A percentile compares a stretch with the other conserved stretches of the same genome.
Evolutionary conservation across 2,329 filamentous ascomycete species (phyloP).

Genomic region (Paramyrothecium sp.): DNA sequence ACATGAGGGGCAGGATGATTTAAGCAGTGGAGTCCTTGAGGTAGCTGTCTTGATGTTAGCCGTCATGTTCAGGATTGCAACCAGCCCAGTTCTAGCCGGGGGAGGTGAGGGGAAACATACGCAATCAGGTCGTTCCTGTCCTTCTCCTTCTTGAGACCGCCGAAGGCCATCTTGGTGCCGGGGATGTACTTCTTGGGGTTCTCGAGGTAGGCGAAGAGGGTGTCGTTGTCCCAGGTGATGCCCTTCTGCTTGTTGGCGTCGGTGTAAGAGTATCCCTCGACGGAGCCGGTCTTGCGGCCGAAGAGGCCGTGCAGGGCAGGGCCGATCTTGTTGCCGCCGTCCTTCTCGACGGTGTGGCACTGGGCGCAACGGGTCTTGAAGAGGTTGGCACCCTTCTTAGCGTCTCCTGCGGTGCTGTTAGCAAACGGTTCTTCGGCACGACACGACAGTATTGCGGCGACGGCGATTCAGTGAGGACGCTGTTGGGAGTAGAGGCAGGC

Average conservation of each 20-base stretch:
- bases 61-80: not conserved
- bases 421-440: conserved; percentile 8
- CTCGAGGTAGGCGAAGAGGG: conserved; percentile 97
- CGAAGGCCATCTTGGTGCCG: conserved; percentile 99
- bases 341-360: conserved; percentile 93
- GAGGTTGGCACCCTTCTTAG: conserved; percentile 95
- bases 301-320: conserved; percentile 97
- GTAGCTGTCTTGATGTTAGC: conserved; percentile 47
- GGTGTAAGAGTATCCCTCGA: conserved; percentile 94
- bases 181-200: conserved; percentile 99
- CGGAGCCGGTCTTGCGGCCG: conserved; percentile 89
- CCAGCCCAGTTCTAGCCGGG: not conserved
- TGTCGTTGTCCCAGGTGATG: conserved; percentile 81
- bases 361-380: conserved; percentile 99
- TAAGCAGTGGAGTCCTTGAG: conserved; percentile 71
- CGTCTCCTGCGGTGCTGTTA: conserved; percentile 64
- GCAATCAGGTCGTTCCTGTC: conserved; percentile 98
- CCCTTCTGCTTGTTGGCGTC: conserved; percentile 99
- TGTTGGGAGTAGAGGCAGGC: not conserved
- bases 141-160: conserved; percentile 99
- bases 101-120: conserved; percentile 63
- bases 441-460: not conserved
- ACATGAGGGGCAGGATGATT: conserved; percentile 33
- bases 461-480: not conserved
- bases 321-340: conserved; percentile 96